phyloP scores from a whole-genome alignment of 2,329 filamentous ascomycete species.

The Capronia epimyces region DNA sequence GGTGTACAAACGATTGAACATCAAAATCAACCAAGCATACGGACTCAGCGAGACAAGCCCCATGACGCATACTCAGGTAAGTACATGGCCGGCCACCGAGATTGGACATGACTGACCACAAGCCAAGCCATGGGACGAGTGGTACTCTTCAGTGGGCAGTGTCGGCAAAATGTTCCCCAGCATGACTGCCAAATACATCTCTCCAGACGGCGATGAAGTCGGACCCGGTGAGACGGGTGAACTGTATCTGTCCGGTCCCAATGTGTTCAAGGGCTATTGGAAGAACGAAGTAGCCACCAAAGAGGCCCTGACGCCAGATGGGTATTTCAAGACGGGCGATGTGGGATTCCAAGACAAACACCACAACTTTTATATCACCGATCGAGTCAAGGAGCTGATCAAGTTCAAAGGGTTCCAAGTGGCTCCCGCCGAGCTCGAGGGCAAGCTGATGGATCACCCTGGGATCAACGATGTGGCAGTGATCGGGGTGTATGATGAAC shows the following conservation, averaged over 20 bases:
- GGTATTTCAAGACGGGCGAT: slow-evolving; percentile 88
- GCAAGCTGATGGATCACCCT: slow-evolving; percentile 41
- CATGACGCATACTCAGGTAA: slow-evolving; percentile 59
- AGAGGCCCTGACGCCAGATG: slow-evolving; percentile 54
- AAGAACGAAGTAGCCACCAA: slow-evolving; percentile 55
- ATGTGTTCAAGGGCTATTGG: slow-evolving; percentile 59
- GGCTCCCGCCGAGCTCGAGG: slow-evolving; percentile 47
- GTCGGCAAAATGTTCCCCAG: slow-evolving; percentile 75
- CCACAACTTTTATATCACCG: slow-evolving; percentile 84
- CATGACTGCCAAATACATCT: slow-evolving; percentile 76
- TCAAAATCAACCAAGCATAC: slow-evolving; percentile 88
- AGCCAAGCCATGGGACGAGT: slow-evolving; percentile 67
- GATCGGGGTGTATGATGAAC: slow-evolving; percentile 38
- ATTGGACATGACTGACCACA: slow-evolving; percentile 60
- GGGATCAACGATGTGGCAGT: slow-evolving; percentile 44
- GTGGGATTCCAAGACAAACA: slow-evolving; percentile 69
- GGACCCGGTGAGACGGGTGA: slow-evolving; percentile 60
- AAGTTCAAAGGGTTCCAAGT: slow-evolving; percentile 49
- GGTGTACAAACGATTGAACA: slow-evolving; percentile 65
- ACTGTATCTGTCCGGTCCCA: slow-evolving; percentile 60
- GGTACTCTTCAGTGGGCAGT: slow-evolving; percentile 69
- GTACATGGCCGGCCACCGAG: slow-evolving; percentile 46
- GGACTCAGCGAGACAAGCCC: slow-evolving; percentile 84
- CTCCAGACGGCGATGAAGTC: slow-evolving; percentile 53
- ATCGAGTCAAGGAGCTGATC: slow-evolving; percentile 64